Evolutionary conservation across 2,329 filamentous ascomycete genomes (phyloP).

Genomic region (Penicillium sp.): DNA sequence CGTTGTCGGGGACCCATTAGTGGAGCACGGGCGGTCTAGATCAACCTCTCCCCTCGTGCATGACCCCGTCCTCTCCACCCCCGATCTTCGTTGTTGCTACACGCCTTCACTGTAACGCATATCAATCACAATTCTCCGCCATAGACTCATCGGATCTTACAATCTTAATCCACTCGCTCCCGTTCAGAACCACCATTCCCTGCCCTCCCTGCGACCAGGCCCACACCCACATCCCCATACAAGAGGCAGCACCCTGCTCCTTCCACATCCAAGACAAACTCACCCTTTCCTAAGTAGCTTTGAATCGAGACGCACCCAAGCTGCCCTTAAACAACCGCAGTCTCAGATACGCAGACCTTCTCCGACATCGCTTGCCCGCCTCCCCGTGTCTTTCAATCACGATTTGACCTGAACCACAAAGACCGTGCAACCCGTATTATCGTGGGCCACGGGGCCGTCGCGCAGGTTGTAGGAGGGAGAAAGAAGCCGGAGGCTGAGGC

Average conservation of each 20-base stretch:
- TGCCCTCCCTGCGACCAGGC: neutral
- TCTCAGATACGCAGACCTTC: neutral
- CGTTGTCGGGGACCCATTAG: conserved; percentile 6
- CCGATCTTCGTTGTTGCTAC: conserved; percentile 4
- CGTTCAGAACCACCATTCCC: neutral
- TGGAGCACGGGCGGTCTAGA: conserved; percentile 22
- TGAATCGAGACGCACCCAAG: neutral
- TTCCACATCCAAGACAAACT: neutral
- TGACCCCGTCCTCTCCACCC: conserved; percentile 12
- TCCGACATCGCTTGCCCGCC: neutral
- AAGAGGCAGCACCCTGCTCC: neutral
- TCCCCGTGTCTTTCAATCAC: neutral
- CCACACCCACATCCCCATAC: neutral
- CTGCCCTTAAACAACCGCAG: neutral
- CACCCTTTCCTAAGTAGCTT: neutral
- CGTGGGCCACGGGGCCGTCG: conserved; percentile 27
- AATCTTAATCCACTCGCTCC: neutral
- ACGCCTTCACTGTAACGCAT: neutral
- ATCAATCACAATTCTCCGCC: neutral
- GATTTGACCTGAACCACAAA: conserved; percentile 4
- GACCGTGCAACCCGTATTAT: conserved; percentile 8
- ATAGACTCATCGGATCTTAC: neutral
- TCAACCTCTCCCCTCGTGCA: conserved; percentile 16
- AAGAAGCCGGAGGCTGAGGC: neutral
- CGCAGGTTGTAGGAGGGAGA: conserved; percentile 18